Conservation (phyloP, 306 rosid genomes). For the Macrotyloma uniflorum region DNA sequence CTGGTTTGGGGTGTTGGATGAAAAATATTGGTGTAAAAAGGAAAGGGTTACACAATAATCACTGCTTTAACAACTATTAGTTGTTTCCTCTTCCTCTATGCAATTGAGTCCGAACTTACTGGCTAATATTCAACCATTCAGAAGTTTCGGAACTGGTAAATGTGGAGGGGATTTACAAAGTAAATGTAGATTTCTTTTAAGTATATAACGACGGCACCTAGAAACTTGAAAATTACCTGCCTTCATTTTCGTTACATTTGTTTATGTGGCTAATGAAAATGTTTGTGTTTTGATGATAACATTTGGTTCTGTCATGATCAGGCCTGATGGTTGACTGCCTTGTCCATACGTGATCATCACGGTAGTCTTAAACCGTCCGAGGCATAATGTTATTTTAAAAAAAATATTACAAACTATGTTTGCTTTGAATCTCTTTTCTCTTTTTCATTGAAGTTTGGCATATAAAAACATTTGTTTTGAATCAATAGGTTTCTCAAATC, state of each 20-base stretch:
- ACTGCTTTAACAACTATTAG: not conserved
- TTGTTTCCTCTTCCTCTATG: too few relatives aligned
- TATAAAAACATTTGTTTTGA: not conserved
- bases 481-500: conserved; percentile 19
- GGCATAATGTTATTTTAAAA: not conserved
- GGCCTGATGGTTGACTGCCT: not conserved
- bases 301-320: not conserved
- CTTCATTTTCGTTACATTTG: not conserved
- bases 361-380: not conserved
- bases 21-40: not conserved
- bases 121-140: not conserved
- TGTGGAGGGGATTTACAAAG: not conserved
- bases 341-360: not conserved
- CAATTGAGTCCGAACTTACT: not conserved
- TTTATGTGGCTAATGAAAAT: not conserved
- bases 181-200: too few relatives aligned
- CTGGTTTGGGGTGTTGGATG: not conserved
- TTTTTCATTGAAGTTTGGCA: not conserved
- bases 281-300: not conserved
- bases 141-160: not conserved
- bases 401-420: not conserved
- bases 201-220: not conserved
- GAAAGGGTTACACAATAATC: too few relatives aligned
- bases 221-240: not conserved
- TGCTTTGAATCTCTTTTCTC: not conserved